phyloP scores from a whole-genome alignment of 2,329 filamentous ascomycete genomes.

The Plectosphaerella sp. region DNA sequence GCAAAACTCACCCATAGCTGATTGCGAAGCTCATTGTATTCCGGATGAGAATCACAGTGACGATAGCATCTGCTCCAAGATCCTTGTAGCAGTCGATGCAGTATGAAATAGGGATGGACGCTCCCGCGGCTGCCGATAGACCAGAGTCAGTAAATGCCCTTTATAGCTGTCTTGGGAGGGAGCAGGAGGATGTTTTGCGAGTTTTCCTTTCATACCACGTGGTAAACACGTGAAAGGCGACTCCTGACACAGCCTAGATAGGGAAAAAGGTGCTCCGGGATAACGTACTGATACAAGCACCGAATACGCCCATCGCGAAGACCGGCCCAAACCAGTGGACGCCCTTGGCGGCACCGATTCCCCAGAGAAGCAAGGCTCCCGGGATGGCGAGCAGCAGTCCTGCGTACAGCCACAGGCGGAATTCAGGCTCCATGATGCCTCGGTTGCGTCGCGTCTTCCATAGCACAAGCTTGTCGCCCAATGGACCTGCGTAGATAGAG shows the following conservation, averaged over 20 bases:
- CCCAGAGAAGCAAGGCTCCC: conserved; percentile 17
- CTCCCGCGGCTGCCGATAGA: conserved; percentile 18
- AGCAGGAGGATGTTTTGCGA: no score
- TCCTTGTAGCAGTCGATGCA: conserved; percentile 36
- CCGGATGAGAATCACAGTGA: conserved; percentile 32
- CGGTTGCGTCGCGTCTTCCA: conserved; percentile 32
- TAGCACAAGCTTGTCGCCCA: conserved; percentile 33
- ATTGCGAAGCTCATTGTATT: conserved; percentile 32
- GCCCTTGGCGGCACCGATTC: conserved; percentile 25
- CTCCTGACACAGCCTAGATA: no score
- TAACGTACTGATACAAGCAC: conserved; percentile 26
- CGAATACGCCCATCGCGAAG: conserved; percentile 31
- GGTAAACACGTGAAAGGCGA: no score
- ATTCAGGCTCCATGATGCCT: conserved; percentile 34
- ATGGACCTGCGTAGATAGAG: conserved; percentile 23
- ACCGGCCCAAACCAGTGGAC: conserved; percentile 38
- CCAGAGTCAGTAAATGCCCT: no score
- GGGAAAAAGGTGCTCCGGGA: no score
- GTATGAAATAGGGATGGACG: conserved; percentile 33
- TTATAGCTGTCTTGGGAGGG: no score
- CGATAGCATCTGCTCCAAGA: conserved; percentile 32
- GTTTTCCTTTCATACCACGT: no score
- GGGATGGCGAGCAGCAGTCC: conserved; percentile 9
- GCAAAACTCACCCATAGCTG: conserved; percentile 24
- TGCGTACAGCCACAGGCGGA: neutral